Base-by-base conservation (phyloP, 225 moss, liverwort and hornwort genomes). In the Neckera pumila region DNA sequence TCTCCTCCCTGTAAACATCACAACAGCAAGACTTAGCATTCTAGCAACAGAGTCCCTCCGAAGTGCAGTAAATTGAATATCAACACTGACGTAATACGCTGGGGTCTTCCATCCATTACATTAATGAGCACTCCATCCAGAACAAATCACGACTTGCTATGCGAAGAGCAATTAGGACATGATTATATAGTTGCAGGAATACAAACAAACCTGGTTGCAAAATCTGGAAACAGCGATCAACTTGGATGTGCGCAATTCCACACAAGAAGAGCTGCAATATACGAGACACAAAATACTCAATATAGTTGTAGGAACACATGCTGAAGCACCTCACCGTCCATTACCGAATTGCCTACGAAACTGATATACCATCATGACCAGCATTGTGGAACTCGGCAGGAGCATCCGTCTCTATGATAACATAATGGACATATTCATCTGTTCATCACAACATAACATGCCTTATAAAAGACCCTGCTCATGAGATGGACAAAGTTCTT, bases 221-320 rank as follows among this genome's bases (percentile, higher is more conserved):
- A 87, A 73, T 54, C 93, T 96, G 43, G 94, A 95, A 82, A 94
- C 95, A 90, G 94, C 93, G 47, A 95, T 90, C 79, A 95, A 83
- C 89, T 95, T 97, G n/a, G 94, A 92, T 18, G 94, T 95, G 81
- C 93, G 97, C 51, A 96, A 86, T 84, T 95, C 91, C 45, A 94
- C 90, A 79, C 95, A 98, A 83, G 18, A 76, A 93, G 89, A 87
- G 86, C 92, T 87, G 95, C 85, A 90, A 67, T 25, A 71, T 27
- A 86, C 40, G 31, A 84, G 28, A 84, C 58, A 38, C 23, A 85
- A 49, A 51, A 70, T 40, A 51, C 40, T 89, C 36, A 86, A 61
- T 74, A 80, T 33, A 57, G 21, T n/a, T 80, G 62, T 83, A 86
- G 73, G 62, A 43, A 54, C 71, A 65, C 47, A 79, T 17, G 26